Evolutionary conservation across 1,139 yeast species (phyloP).

Genomic region (Saccharomycopsis hybrid): DNA sequence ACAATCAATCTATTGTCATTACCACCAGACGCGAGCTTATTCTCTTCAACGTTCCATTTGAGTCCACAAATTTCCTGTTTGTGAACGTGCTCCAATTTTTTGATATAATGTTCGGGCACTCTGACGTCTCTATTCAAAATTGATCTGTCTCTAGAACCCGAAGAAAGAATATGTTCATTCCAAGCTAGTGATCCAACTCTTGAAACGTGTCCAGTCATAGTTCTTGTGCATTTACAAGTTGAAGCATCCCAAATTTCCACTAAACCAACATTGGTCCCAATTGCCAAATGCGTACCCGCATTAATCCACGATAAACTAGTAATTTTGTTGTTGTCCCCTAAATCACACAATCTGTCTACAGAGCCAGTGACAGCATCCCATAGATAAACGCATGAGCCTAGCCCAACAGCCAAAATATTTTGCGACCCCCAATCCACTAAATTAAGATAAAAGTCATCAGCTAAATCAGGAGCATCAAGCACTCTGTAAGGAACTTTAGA

Average conservation of each 20-base stretch:
- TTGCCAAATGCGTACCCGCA: constrained; percentile 88
- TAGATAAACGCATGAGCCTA: constrained; percentile 79
- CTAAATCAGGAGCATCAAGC: constrained; percentile 91
- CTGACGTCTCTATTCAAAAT: constrained; percentile 90
- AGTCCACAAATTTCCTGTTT: constrained; percentile 96
- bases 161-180: constrained; percentile 84
- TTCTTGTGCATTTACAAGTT: constrained; percentile 74
- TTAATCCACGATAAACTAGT: constrained; percentile 92
- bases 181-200: constrained; percentile 87
- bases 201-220: constrained; percentile 86
- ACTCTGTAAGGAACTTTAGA: constrained; percentile 88
- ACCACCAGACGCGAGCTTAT: constrained; percentile 87
- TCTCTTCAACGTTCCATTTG: constrained; percentile 87
- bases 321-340: constrained; percentile 47
- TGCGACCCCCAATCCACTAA: constrained; percentile 95
- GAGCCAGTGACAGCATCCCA: constrained; percentile 89
- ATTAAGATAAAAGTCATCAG: constrained; percentile 89
- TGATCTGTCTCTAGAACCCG: constrained; percentile 82
- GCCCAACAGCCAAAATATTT: constrained; percentile 83
- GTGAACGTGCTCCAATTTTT: constrained; percentile 59
- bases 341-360: constrained; percentile 73
- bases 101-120: constrained; percentile 74
- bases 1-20: constrained; percentile 81
- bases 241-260: constrained; percentile 97
- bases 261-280: constrained; percentile 80